Conservation (phyloP, 1,139 yeast species). For the Saccharomyces hybrid region DNA sequence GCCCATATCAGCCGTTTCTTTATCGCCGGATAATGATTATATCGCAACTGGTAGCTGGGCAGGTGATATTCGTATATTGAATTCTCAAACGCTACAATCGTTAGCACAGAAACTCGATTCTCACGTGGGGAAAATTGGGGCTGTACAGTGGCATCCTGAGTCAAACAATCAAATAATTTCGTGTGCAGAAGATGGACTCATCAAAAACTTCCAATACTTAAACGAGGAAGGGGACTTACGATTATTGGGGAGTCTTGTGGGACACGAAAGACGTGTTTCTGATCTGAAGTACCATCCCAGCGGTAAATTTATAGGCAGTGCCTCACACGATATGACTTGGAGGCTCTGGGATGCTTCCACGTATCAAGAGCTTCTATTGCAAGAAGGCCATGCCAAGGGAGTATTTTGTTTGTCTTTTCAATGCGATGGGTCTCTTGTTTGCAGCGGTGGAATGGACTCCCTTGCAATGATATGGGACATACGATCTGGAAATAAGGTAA, state of each 20-base stretch:
- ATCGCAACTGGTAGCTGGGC: conserved; percentile 82
- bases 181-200: conserved; percentile 61
- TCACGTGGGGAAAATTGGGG: conserved; percentile 56
- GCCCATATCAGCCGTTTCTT: conserved; percentile 56
- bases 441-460: conserved; percentile 78
- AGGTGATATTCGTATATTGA: conserved; percentile 54
- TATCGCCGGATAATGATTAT: conserved; percentile 31
- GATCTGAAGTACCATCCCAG: conserved; percentile 62
- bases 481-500: conserved; percentile 63
- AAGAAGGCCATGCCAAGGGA: conserved; percentile 83
- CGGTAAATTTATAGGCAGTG: conserved; percentile 49
- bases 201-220: conserved; percentile 31
- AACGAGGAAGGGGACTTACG: conserved; percentile 2
- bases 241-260: conserved; percentile 23
- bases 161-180: conserved; percentile 34
- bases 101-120: conserved; percentile 24
- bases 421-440: conserved; percentile 68
- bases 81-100: conserved; percentile 36
- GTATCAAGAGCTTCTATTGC: conserved; percentile 43
- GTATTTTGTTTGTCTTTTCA: conserved; percentile 61
- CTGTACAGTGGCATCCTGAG: conserved; percentile 55
- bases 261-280: conserved; percentile 52
- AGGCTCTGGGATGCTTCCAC: conserved; percentile 69
- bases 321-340: conserved; percentile 88
- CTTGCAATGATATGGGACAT: conserved; percentile 78